phyloP scores from a whole-genome alignment of 2,329 filamentous ascomycete genomes.

The Cladosporium cucumerinum region DNA sequence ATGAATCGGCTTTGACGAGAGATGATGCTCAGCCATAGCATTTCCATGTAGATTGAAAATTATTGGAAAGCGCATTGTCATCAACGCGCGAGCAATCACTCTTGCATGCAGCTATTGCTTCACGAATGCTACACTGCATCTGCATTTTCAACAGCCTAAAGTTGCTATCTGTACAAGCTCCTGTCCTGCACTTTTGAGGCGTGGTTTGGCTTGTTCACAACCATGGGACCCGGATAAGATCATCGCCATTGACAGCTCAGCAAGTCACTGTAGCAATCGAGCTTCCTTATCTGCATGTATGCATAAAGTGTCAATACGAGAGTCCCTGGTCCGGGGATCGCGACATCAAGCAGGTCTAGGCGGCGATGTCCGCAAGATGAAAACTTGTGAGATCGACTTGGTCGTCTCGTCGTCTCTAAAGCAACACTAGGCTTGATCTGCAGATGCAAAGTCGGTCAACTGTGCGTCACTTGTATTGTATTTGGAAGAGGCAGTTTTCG shows the following conservation, averaged over 20 bases:
- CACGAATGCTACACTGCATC: neutral
- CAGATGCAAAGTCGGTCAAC: neutral
- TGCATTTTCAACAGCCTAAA: neutral
- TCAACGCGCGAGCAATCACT: neutral
- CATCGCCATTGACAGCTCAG: neutral
- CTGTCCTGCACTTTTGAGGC: slow-evolving; percentile 10
- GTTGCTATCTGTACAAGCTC: slow-evolving; percentile 8
- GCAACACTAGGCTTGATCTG: neutral
- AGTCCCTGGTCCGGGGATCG: neutral
- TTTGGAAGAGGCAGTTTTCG: neutral
- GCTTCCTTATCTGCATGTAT: neutral
- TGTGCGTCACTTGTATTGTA: neutral
- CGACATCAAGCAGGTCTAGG: neutral
- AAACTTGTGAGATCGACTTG: neutral
- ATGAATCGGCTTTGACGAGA: no score
- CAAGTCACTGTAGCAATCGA: neutral
- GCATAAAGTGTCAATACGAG: neutral
- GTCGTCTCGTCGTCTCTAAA: neutral
- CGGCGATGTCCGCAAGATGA: neutral
- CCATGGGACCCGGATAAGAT: neutral
- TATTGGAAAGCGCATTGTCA: neutral
- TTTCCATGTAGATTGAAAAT: neutral
- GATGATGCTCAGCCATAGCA: neutral
- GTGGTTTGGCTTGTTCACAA: neutral
- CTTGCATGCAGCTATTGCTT: neutral